Base-by-base conservation (phyloP, 129 eudicot genomes). In the Chrysanthemum makinoi region DNA sequence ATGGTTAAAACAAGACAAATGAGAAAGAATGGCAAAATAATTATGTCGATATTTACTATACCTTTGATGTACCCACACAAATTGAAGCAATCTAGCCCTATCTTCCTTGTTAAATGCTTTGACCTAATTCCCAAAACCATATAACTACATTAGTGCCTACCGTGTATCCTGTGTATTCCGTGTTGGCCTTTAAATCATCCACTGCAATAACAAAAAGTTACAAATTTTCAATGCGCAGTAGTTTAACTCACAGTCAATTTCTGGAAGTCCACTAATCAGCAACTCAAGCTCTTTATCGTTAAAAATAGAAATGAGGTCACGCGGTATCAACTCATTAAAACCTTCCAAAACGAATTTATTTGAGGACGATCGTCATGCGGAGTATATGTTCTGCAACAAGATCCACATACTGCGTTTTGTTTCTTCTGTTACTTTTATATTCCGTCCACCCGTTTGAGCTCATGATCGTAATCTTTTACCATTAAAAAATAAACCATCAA, bases 71-170 rank as follows among this genome's bases (percentile, higher is more conserved):
- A 57, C 98, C 98, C 39, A 97, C 10, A 94, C 98, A 82, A 94
- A 94, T 53, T 94, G 98, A 62, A 94, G 93, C 54, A 94, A 80
- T 77, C 98, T 82, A 49, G 98, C 98, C 83, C 84, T 82, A 66
- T 94, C 98, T 84, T 94, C 98, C 77, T 94, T 94, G 81, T 68
- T 90, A 74, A 94, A 94, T 60, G 86, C 85, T 74, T 81, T 81
- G 69, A 87, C 98, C 75, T n/a, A n/a, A n/a, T n/a, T 94, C 98
- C 98, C 98, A 94, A 83, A 94, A 94, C 98, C 98, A 94, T 77
- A 70, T 82, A 77, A n/a, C 87, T 69, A 70, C 89, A 82, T 58
- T 73, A 62, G 99, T 87, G 50, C 88, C 97, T 4, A 87, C 70
- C 0, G 91, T 89, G 72, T 90, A 94, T 46, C 99, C 96, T 55